Conservation (phyloP, 768 basidiomycete genomes). For the Trametes maxima region DNA sequence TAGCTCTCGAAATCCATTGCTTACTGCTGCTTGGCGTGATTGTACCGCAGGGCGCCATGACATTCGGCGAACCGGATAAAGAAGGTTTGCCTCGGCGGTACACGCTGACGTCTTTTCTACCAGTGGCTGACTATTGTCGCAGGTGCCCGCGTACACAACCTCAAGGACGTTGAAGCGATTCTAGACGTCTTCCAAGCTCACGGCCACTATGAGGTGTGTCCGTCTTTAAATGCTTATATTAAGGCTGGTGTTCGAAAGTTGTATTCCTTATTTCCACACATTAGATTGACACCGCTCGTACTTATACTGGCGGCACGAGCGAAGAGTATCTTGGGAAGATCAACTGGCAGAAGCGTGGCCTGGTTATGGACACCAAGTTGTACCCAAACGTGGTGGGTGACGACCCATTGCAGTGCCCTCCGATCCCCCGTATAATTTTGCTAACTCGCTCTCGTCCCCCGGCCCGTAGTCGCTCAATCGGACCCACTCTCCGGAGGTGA, state of each 20-base stretch:
- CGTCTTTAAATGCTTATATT: not conserved
- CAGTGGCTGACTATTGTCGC: not conserved
- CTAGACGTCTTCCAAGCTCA: slow-evolving; percentile 55
- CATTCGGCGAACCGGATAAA: slow-evolving; percentile 52
- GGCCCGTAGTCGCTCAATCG: too few species aligned
- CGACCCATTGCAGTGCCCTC: not conserved
- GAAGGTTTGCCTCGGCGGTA: slow-evolving; percentile 24
- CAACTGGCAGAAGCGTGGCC: slow-evolving; percentile 50
- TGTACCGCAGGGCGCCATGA: slow-evolving; percentile 51
- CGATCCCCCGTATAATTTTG: too few species aligned
- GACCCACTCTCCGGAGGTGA: not conserved
- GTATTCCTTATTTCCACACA: not conserved
- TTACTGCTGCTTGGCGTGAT: not conserved
- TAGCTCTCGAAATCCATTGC: not conserved
- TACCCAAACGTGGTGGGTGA: slow-evolving; percentile 41
- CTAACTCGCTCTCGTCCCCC: too few species aligned
- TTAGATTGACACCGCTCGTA: slow-evolving; percentile 31
- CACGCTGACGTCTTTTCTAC: too few species aligned
- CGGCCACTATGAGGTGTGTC: slow-evolving; percentile 52
- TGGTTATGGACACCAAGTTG: slow-evolving; percentile 63
- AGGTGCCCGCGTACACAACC: slow-evolving; percentile 49
- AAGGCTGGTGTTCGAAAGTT: not conserved
- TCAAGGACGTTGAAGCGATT: slow-evolving; percentile 52
- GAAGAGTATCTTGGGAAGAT: slow-evolving; percentile 50
- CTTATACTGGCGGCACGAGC: slow-evolving; percentile 34